Evolutionary conservation across 2,329 filamentous ascomycete species (phyloP), one percentile per base, ranked within the genome.

Genomic region (Clonostachys rosea): DNA sequence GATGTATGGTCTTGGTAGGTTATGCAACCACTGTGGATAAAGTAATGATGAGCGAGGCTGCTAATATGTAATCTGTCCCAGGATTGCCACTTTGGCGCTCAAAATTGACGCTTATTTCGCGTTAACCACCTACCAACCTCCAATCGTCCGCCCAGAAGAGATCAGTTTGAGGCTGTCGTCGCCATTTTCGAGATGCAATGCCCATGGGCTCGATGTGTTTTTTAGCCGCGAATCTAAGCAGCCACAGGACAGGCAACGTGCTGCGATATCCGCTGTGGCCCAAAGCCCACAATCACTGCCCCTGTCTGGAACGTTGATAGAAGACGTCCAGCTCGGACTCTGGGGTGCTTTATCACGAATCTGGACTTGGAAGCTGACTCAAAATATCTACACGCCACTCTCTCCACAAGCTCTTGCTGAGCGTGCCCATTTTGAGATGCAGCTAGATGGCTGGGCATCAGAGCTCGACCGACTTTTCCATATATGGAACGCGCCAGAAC

Each of bases 91-190:
- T 30, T 30, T 30, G 24, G 24, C 24, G 1, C 66, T 67, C 47
- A 70, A 70, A 45, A 54, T 73, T 24, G 70, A 73, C 48, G 44
- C 57, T 0, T 70, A 67, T 33, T 43, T 72, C 8, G 65, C 64
- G 33, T 52, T 62, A 8, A 54, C 58, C 34, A 61, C 45, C 47
- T 55, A 55, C 46, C 59, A 70, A 42, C 57, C 67, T 2, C 56
- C 62, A 0, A 45, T 59, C 0, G 47, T 72, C 0, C 56, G 59
- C 6, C 48, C 60, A 2, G 65, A 70, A 48, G 70, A 73, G 46
- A 50, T 73, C 1, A 61, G 68, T 13, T 53, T 67, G 6, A 53
- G 59, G 0, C 46, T 71, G 11, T 58, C 63, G 3, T 58, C 54
- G 0, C 65, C 69, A 0, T 66, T 61, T 34, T 56, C 61, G 2